Percentiles rank a stretch among this genome's conserved stretches.
phyloP scores from a whole-genome alignment of 2,329 filamentous ascomycete species.

The Daldinia sp. region DNA sequence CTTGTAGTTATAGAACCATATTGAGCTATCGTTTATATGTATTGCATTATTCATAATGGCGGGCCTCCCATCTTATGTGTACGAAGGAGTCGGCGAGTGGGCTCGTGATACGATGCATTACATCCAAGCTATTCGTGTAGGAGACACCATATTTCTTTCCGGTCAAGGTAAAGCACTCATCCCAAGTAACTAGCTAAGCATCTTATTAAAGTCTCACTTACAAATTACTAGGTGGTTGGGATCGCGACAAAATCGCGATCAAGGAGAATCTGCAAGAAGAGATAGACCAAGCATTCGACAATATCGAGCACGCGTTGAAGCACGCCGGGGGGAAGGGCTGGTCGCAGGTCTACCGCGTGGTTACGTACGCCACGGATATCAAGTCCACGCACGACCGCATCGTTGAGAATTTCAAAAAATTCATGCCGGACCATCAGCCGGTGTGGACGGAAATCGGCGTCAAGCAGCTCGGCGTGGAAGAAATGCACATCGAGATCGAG shows the following conservation, averaged over 20 bases:
- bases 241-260: conserved; percentile 46
- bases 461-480: conserved; percentile 57
- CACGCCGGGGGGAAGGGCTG: conserved; percentile 68
- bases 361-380: conserved; percentile 58
- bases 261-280: conserved; percentile 57
- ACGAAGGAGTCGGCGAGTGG: conserved; percentile 31
- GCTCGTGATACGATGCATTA: conserved; percentile 49
- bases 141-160: conserved; percentile 60
- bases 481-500: conserved; percentile 71
- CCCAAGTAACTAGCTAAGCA: not conserved
- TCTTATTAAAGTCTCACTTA: not conserved
- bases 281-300: conserved; percentile 67
- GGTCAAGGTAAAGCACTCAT: conserved; percentile 57
- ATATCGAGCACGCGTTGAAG: conserved; percentile 65
- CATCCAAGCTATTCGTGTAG: conserved; percentile 62
- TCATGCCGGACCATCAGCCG: conserved; percentile 65
- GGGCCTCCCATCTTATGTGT: conserved; percentile 18
- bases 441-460: conserved; percentile 68
- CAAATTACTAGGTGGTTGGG: conserved; percentile 51
- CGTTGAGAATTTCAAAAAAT: conserved; percentile 61
- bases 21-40: not conserved
- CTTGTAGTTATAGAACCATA: not conserved
- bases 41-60: conserved; percentile 16
- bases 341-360: conserved; percentile 65
- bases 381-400: conserved; percentile 55